A percentile compares a stretch with the other conserved stretches of the same genome.
These are phyloP conservation scores for Podaxis mareebaensis DNA, from an alignment of 768 basidiomycete genomes.

Conservation along the genomic window DNA sequence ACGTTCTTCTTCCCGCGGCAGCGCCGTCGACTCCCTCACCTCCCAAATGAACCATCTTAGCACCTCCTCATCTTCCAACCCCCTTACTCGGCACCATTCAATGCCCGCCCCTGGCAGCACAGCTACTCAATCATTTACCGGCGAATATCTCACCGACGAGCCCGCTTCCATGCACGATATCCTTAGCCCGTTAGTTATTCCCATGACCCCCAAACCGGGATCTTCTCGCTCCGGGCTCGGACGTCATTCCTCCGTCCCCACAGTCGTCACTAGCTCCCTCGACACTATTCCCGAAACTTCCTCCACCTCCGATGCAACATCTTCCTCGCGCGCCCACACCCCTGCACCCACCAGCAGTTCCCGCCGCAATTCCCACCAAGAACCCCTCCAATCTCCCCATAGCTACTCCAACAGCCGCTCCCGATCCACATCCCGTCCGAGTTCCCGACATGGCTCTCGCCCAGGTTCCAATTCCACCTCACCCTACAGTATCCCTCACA, in stretches of 20 bases:
- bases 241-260: slow-evolving; percentile 35
- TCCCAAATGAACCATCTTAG: slow-evolving; percentile 24
- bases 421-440: slow-evolving; percentile 16
- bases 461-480: slow-evolving; percentile 10
- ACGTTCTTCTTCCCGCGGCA: slow-evolving; percentile 20
- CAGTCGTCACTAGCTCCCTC: slow-evolving; percentile 31
- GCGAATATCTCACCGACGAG: slow-evolving; percentile 41
- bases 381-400: slow-evolving; percentile 21
- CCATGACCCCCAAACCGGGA: slow-evolving; percentile 32
- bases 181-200: slow-evolving; percentile 46
- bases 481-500: slow-evolving; percentile 5
- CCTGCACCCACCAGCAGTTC: slow-evolving; percentile 36
- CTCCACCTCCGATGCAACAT: neutral
- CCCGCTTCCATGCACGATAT: slow-evolving; percentile 34
- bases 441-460: slow-evolving; percentile 19
- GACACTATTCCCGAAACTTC: slow-evolving; percentile 39
- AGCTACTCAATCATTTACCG: slow-evolving; percentile 21
- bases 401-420: slow-evolving; percentile 14
- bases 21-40: slow-evolving; percentile 20
- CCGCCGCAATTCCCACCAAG: slow-evolving; percentile 29
- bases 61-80: slow-evolving; percentile 16
- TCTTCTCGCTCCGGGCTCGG: slow-evolving; percentile 22
- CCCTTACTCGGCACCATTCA: slow-evolving; percentile 36
- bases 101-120: slow-evolving; percentile 23
- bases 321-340: slow-evolving; percentile 20